Evolutionary conservation across 345 rosid species (phyloP).

Genomic region (Euphorbia tirucalli): DNA sequence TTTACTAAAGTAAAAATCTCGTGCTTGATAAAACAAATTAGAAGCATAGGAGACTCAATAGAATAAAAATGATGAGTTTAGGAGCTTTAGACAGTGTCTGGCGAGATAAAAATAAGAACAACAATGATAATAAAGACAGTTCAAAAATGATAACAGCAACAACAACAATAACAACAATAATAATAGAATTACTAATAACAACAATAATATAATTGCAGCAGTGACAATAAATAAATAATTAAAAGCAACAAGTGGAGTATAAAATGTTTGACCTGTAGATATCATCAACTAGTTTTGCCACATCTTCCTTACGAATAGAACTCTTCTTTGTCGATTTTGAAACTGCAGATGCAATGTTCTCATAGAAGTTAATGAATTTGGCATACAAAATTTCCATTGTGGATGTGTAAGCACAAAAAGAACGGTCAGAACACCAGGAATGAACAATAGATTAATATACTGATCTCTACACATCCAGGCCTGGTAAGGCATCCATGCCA

Average conservation of each 20-base stretch:
- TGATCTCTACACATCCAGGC: not conserved
- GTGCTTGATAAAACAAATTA: too few species aligned
- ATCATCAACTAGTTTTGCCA: slow-evolving; percentile 84
- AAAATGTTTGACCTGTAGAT: slow-evolving; percentile 61
- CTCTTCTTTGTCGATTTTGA: slow-evolving; percentile 76
- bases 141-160: too few species aligned
- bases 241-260: slow-evolving; percentile 4
- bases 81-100: not conserved
- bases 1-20: too few species aligned
- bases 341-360: slow-evolving; percentile 35
- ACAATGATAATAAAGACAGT: not conserved
- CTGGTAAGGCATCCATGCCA: not conserved
- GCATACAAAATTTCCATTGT: not conserved
- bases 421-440: not conserved
- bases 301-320: slow-evolving; percentile 69
- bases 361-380: not conserved
- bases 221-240: not conserved
- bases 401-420: not conserved
- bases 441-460: not conserved
- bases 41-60: not conserved
- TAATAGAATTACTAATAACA: not conserved
- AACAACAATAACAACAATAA: not conserved
- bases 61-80: not conserved
- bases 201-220: not conserved
- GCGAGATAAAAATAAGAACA: not conserved